Percentiles rank a stretch among this genome's conserved stretches.
Evolutionary conservation across 2,329 filamentous ascomycete species (phyloP).

Genomic region (Neonectria coccinea): DNA sequence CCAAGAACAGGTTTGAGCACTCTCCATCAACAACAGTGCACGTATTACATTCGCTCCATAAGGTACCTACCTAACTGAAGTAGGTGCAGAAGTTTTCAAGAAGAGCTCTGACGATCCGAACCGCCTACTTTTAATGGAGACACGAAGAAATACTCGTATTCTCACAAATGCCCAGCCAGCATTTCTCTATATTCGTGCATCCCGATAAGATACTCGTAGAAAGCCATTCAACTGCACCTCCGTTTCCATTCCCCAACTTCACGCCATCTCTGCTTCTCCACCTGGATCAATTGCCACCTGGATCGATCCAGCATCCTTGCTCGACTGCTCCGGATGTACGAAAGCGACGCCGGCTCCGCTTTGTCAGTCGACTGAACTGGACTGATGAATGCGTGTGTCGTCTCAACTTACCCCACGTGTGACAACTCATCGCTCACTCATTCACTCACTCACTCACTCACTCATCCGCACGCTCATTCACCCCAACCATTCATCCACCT

Average conservation of each 20-base stretch:
- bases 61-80: no score
- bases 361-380: conserved; percentile 6
- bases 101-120: background rate
- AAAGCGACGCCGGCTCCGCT: background rate
- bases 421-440: conserved; percentile 7
- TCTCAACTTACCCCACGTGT: conserved; percentile 14
- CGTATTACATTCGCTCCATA: no score
- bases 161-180: background rate
- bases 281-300: background rate
- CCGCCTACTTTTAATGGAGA: background rate
- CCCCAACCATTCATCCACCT: background rate
- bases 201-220: background rate
- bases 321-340: background rate
- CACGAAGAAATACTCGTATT: background rate
- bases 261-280: background rate
- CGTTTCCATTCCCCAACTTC: no score
- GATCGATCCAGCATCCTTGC: background rate
- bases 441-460: conserved; percentile 5
- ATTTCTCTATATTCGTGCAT: background rate
- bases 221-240: background rate
- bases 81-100: no score
- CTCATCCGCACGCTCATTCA: conserved; percentile 4
- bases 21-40: no score
- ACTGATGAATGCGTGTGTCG: background rate
- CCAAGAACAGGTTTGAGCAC: background rate